phyloP scores from a whole-genome alignment of 257 asterid genomes.

The Paulownia fortunei region DNA sequence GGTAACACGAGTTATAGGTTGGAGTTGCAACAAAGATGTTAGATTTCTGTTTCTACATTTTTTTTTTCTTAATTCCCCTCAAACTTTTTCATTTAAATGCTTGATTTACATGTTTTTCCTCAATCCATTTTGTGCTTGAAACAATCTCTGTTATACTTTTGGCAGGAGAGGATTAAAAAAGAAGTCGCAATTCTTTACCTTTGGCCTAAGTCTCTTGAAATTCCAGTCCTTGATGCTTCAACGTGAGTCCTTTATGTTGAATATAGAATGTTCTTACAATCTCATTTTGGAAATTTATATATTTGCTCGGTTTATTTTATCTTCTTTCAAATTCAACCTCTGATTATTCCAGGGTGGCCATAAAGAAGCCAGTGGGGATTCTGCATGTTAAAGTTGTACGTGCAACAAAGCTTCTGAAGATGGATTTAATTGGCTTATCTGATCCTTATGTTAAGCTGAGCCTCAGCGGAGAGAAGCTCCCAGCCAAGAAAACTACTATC shows the following conservation, averaged over 20 bases:
- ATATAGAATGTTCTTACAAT: background rate
- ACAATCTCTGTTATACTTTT: slow-evolving; percentile 15
- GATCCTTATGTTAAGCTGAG: slow-evolving; percentile 88
- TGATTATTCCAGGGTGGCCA: slow-evolving; percentile 53
- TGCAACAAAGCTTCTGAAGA: slow-evolving; percentile 84
- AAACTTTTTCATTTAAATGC: background rate
- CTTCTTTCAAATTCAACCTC: background rate
- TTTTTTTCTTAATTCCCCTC: background rate
- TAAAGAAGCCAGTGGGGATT: slow-evolving; percentile 85
- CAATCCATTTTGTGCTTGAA: background rate
- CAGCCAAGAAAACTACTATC: slow-evolving; percentile 70
- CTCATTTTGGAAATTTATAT: background rate
- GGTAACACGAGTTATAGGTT: slow-evolving; percentile 39
- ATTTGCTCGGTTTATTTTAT: background rate
- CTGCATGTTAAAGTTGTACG: slow-evolving; percentile 80
- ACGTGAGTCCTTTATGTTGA: slow-evolving; percentile 50
- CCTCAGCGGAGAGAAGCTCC: slow-evolving; percentile 74
- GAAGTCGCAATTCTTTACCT: slow-evolving; percentile 76
- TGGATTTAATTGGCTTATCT: slow-evolving; percentile 83
- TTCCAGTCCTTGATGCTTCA: slow-evolving; percentile 86
- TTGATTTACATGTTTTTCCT: background rate
- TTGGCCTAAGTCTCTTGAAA: slow-evolving; percentile 85
- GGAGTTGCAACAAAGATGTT: background rate
- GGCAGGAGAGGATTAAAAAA: slow-evolving; percentile 72
- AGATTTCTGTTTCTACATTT: background rate